These are phyloP conservation scores for Aureobasidium mangrovei DNA, from an alignment of 2,329 filamentous ascomycete species.

Conservation along the genomic window DNA sequence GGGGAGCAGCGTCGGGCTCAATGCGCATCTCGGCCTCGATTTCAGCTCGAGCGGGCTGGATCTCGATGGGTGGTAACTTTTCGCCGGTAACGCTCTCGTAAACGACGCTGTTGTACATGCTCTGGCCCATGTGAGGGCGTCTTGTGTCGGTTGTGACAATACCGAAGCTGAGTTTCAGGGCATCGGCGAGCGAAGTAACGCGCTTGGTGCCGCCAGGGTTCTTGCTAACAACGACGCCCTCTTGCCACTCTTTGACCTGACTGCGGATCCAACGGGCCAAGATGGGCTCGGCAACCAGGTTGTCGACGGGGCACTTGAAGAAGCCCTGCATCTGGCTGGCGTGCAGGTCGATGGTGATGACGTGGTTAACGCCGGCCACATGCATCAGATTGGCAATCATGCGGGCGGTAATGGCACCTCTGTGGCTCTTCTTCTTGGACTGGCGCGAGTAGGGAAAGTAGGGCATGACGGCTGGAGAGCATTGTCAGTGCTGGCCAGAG, in stretches of 20 bases:
- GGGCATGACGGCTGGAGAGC: constrained; percentile 63
- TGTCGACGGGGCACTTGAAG: constrained; percentile 95
- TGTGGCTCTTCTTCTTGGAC: constrained; percentile 97
- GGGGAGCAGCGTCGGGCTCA: constrained; percentile 14
- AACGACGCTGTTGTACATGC: constrained; percentile 72
- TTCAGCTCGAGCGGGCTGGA: constrained; percentile 11
- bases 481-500: neutral
- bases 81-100: constrained; percentile 37
- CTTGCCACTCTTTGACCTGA: constrained; percentile 78
- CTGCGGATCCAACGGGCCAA: constrained; percentile 91
- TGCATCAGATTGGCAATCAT: constrained; percentile 94
- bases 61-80: constrained; percentile 16
- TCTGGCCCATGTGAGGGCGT: constrained; percentile 36
- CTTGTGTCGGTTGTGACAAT: constrained; percentile 79
- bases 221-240: constrained; percentile 95
- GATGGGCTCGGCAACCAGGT: constrained; percentile 89
- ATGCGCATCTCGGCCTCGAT: constrained; percentile 27
- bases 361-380: constrained; percentile 91
- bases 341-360: constrained; percentile 95
- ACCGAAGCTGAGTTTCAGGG: constrained; percentile 93
- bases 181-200: constrained; percentile 91
- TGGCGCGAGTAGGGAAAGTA: constrained; percentile 99
- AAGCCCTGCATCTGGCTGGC: constrained; percentile 96
- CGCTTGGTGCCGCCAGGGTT: constrained; percentile 96
- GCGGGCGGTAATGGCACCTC: constrained; percentile 89